Conservation (phyloP, 106 monocot species). For the Dioscorea alata region DNA sequence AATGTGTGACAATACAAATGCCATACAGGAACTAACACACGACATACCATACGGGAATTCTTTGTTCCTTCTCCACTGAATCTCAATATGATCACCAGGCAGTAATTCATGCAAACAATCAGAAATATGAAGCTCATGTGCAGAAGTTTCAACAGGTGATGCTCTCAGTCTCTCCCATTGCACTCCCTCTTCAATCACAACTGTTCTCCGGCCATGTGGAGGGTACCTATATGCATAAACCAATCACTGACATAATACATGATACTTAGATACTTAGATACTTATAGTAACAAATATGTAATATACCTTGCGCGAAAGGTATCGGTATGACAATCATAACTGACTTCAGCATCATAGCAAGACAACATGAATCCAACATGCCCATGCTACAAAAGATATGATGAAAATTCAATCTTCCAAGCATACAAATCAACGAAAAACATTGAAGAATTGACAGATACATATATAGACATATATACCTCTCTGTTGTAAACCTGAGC, state of each 20-base stretch:
- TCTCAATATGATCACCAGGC: constrained; percentile 81
- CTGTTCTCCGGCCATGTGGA: constrained; percentile 58
- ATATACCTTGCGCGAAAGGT: constrained; percentile 69
- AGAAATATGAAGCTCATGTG: constrained; percentile 66
- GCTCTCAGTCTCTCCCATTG: constrained; percentile 75
- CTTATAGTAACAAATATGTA: too few species aligned
- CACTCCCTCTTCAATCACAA: constrained; percentile 60
- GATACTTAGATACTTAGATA: too few species aligned
- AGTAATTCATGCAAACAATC: constrained; percentile 51
- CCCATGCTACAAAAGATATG: constrained; percentile 29
- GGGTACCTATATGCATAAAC: constrained; percentile 41
- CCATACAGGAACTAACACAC: background rate
- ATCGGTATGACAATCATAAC: constrained; percentile 59
- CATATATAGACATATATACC: constrained; percentile 30
- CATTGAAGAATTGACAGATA: too few species aligned
- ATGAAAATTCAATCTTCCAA: too few species aligned
- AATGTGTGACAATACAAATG: too few species aligned
- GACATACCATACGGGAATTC: constrained; percentile 81
- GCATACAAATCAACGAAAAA: too few species aligned
- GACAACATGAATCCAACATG: constrained; percentile 80
- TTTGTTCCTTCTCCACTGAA: constrained; percentile 89
- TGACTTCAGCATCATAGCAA: constrained; percentile 76
- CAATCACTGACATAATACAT: too few species aligned
- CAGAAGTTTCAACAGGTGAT: constrained; percentile 50
- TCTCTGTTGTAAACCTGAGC: constrained; percentile 86